phyloP scores from a whole-genome alignment of 164 flowering plant genomes.

The Stephania japonica region DNA sequence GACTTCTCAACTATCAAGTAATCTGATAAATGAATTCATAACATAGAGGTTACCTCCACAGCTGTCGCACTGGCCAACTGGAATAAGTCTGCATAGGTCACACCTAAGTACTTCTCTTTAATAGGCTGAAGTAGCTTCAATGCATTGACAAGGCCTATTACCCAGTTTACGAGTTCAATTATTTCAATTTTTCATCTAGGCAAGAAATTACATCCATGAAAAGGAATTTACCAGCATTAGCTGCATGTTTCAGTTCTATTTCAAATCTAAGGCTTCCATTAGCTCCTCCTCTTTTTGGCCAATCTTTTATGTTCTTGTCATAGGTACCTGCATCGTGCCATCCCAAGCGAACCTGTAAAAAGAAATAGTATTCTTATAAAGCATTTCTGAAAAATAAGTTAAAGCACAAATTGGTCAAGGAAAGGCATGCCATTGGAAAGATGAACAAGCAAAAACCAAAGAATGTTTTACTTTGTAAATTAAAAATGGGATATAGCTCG shows the following conservation, averaged over 20 bases:
- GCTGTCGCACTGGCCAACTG: constrained; percentile 99
- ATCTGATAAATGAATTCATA: not conserved
- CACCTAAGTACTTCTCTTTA: constrained; percentile 77
- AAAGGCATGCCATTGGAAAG: too few species aligned
- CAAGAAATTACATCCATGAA: not conserved
- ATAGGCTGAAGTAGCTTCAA: constrained; percentile 83
- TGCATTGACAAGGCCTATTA: constrained; percentile 89
- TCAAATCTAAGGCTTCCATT: constrained; percentile 96
- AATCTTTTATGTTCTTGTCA: constrained; percentile 83
- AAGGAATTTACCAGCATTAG: constrained; percentile 79
- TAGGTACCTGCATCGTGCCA: constrained; percentile 99
- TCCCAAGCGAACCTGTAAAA: constrained; percentile 77
- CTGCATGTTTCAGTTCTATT: constrained; percentile 82
- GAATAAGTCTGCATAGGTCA: constrained; percentile 90
- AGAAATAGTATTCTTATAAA: too few species aligned
- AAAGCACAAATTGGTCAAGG: too few species aligned
- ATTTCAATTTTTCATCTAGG: not conserved
- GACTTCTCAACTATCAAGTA: not conserved
- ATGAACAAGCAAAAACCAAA: too few species aligned
- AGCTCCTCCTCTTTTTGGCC: constrained; percentile 94
- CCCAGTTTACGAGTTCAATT: constrained; percentile 16
- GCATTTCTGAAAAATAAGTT: too few species aligned
- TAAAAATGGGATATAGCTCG: too few species aligned
- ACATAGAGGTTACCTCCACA: constrained; percentile 51
- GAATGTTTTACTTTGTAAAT: too few species aligned